A percentile compares a stretch with the other conserved stretches of the same genome.
phyloP scores from a whole-genome alignment of 2,329 filamentous ascomycete species.

The Penicillium olsonii region DNA sequence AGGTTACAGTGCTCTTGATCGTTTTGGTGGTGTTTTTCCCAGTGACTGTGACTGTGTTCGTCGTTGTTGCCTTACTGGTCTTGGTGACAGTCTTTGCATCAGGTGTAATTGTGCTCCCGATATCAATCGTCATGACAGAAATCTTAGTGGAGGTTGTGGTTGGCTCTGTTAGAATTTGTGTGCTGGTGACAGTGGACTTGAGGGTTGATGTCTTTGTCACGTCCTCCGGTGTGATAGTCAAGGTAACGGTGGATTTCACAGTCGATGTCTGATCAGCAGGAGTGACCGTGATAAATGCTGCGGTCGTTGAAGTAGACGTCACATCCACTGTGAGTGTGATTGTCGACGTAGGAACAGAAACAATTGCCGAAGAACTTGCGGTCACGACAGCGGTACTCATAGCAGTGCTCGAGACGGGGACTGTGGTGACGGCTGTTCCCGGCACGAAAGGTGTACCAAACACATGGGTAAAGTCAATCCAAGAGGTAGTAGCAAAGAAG shows the following conservation, averaged over 20 bases:
- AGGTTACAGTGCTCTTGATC: slow-evolving; percentile 21
- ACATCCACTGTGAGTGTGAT: background rate
- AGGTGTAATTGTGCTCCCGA: slow-evolving; percentile 37
- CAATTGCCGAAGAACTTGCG: slow-evolving; percentile 10
- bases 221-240: slow-evolving; percentile 5
- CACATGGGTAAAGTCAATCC: slow-evolving; percentile 46
- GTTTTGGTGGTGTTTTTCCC: slow-evolving; percentile 17
- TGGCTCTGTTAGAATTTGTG: slow-evolving; percentile 25
- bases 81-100: slow-evolving; percentile 20
- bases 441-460: slow-evolving; percentile 40
- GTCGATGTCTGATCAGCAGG: slow-evolving; percentile 11
- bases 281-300: slow-evolving; percentile 22
- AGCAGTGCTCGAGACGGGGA: background rate
- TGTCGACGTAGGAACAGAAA: slow-evolving; percentile 15
- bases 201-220: slow-evolving; percentile 18
- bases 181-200: slow-evolving; percentile 26
- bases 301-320: slow-evolving; percentile 15
- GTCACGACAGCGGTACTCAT: background rate
- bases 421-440: slow-evolving; percentile 24
- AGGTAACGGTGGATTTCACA: slow-evolving; percentile 5
- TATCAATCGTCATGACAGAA: slow-evolving; percentile 28
- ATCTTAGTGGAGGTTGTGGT: slow-evolving; percentile 31
- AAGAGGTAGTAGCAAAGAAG: slow-evolving; percentile 44
- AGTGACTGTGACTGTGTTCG: slow-evolving; percentile 14
- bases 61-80: slow-evolving; percentile 5